Evolutionary conservation across 257 asterid genomes (phyloP).

Genomic region (Salvia splendens): DNA sequence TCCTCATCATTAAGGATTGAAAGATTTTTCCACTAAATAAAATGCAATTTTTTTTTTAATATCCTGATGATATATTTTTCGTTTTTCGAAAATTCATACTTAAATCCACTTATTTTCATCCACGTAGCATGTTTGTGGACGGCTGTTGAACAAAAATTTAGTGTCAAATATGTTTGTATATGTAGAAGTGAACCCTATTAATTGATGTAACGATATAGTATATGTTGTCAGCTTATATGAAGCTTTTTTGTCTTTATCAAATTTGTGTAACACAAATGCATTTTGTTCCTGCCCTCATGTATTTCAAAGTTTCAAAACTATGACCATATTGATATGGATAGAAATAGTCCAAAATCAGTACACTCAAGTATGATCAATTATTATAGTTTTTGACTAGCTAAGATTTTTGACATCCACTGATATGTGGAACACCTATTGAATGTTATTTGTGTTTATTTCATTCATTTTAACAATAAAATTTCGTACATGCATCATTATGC

Average conservation of each 20-base stretch:
- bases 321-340: constrained; percentile 3
- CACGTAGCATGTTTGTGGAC: neutral
- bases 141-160: constrained; percentile 2
- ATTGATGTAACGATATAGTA: constrained; percentile 10
- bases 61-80: too few species aligned
- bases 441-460: constrained; percentile 1
- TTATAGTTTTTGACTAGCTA: neutral
- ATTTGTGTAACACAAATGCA: too few species aligned
- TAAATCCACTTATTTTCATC: constrained; percentile 10
- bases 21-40: too few species aligned
- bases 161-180: constrained; percentile 28
- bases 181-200: constrained; percentile 6
- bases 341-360: neutral
- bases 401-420: neutral
- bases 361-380: neutral
- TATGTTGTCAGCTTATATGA: constrained; percentile 7
- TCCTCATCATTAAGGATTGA: neutral
- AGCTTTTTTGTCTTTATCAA: too few species aligned
- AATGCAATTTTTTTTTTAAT: too few species aligned
- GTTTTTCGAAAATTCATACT: neutral
- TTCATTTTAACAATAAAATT: neutral
- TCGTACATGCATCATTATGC: neutral
- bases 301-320: neutral
- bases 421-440: neutral
- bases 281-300: neutral